These are phyloP conservation scores for Euclidium syriacum DNA, from an alignment of 345 rosid species.

Conservation along the genomic window DNA sequence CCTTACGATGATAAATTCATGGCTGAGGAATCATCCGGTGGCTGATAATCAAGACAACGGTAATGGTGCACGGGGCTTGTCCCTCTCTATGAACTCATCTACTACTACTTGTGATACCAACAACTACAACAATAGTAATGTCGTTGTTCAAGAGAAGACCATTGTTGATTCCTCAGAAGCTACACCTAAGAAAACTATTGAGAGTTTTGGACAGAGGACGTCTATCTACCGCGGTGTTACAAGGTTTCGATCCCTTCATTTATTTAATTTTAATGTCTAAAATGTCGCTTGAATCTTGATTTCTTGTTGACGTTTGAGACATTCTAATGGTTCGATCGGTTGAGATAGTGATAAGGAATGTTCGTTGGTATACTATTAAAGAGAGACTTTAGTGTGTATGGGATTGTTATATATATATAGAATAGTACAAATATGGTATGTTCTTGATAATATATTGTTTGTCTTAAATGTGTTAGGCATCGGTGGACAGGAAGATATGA, in stretches of 20 bases:
- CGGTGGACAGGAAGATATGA: slow-evolving; percentile 90
- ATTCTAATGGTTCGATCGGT: slow-evolving; percentile 1
- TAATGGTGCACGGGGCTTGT: slow-evolving; percentile 44
- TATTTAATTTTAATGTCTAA: background rate
- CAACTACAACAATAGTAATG: slow-evolving; percentile 10
- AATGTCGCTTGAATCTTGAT: background rate
- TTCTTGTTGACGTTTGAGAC: background rate
- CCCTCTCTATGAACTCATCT: slow-evolving; percentile 59
- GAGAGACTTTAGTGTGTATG: background rate
- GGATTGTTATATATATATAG: background rate
- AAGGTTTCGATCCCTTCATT: slow-evolving; percentile 43
- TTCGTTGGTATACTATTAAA: slow-evolving; percentile 5
- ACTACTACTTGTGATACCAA: slow-evolving; percentile 15
- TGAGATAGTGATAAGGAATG: background rate
- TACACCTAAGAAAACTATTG: slow-evolving; percentile 58
- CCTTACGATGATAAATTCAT: slow-evolving; percentile 78
- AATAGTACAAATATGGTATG: background rate
- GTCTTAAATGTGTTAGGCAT: slow-evolving; percentile 41
- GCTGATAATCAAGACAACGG: slow-evolving; percentile 26
- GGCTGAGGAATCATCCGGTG: slow-evolving; percentile 65
- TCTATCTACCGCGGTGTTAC: slow-evolving; percentile 95
- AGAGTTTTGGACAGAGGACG: slow-evolving; percentile 88
- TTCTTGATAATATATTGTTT: background rate
- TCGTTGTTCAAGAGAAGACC: slow-evolving; percentile 29
- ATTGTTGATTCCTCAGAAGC: slow-evolving; percentile 32